Conservation (phyloP, 169 alveolate genomes). For the Plasmodium gallinaceum region DNA sequence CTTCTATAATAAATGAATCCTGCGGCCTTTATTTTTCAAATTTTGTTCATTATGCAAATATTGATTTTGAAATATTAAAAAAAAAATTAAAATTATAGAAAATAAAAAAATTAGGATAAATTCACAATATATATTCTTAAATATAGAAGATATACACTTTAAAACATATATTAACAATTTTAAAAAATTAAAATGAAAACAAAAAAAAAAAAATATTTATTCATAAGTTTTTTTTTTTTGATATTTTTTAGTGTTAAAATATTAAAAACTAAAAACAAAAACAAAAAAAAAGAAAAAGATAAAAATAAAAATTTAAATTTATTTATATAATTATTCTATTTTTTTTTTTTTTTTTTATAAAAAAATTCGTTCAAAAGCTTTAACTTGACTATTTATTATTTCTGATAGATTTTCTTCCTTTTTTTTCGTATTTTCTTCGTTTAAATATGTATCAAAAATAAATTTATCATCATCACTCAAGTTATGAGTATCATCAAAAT, state of each 20-base stretch:
- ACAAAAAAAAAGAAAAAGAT: neutral
- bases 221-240: neutral
- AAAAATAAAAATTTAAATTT: no score
- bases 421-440: conserved; percentile 16
- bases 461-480: conserved; percentile 57
- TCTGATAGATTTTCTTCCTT: conserved; percentile 46
- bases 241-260: neutral
- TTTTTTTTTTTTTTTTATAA: conserved; percentile 6
- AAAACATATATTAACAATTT: no score
- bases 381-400: conserved; percentile 51
- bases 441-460: conserved; percentile 59
- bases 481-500: conserved; percentile 62
- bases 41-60: conserved; percentile 20
- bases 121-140: no score
- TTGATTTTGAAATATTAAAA: conserved; percentile 20
- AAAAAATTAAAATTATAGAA: neutral
- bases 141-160: no score
- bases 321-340: neutral
- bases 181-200: no score
- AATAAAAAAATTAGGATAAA: no score
- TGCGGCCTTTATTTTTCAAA: conserved; percentile 28
- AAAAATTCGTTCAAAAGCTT: conserved; percentile 44
- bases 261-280: neutral
- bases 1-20: conserved; percentile 30
- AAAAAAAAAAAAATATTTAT: no score